A percentile compares a stretch with the other conserved stretches of the same genome.
Conservation (phyloP, 805 yeast genomes). For the Metschnikowia peoriensis region DNA sequence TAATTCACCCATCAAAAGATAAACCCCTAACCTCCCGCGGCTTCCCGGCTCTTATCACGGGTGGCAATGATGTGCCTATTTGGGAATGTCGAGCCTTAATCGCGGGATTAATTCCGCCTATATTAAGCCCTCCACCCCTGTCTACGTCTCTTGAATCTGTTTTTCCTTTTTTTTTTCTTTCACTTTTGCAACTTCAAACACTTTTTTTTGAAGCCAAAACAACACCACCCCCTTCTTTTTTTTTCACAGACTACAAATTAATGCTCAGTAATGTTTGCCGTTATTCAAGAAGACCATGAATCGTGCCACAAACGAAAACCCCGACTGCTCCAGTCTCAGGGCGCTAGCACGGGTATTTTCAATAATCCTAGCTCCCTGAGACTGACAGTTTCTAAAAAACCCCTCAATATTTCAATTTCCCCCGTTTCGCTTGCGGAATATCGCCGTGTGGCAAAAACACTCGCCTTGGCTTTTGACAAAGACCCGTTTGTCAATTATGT, state of each 20-base stretch:
- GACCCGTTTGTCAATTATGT: conserved; percentile 54
- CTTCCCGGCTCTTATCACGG: conserved; percentile 1
- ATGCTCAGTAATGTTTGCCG: conserved; percentile 23
- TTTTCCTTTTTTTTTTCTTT: neutral
- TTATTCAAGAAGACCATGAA: conserved; percentile 34
- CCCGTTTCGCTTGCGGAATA: conserved; percentile 38
- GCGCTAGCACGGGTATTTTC: conserved; percentile 20
- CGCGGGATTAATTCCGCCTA: conserved; percentile 6
- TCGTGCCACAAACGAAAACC: conserved; percentile 31
- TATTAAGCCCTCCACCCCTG: conserved; percentile 11
- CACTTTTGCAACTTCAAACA: neutral
- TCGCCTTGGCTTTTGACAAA: conserved; percentile 51
- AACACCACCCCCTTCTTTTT: neutral
- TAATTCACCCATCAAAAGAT: too few relatives aligned
- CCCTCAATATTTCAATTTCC: conserved; percentile 17
- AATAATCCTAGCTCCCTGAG: conserved; percentile 25
- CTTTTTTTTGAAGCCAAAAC: conserved; percentile 5
- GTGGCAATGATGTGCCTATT: neutral
- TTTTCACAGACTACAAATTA: too few relatives aligned
- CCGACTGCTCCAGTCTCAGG: conserved; percentile 41
- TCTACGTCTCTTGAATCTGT: neutral
- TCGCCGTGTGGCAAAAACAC: conserved; percentile 53
- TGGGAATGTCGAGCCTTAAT: conserved; percentile 9
- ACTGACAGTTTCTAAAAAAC: conserved; percentile 19
- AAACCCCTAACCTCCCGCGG: neutral